A percentile compares a stretch with the other conserved stretches of the same genome.
These are phyloP conservation scores for Collybiopsis confluens DNA, from an alignment of 768 basidiomycete species.

Conservation along the genomic window DNA sequence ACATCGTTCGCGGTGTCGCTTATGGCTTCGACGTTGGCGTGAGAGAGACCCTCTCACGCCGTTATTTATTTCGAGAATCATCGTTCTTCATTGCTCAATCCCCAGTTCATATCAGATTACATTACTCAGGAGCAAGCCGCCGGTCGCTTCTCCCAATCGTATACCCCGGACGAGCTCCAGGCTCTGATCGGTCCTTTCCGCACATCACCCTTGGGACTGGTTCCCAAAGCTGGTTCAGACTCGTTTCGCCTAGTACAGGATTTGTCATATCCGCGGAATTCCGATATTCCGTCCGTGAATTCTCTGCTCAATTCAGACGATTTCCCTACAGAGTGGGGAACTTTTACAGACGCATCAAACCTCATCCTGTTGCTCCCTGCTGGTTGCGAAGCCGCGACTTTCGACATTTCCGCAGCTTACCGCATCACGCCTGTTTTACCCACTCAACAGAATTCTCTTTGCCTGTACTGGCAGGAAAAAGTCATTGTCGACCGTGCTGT, in stretches of 20 bases:
- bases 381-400: constrained; percentile 29
- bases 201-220: constrained; percentile 34
- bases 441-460: constrained; percentile 25
- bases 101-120: too few relatives aligned
- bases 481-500: too few relatives aligned
- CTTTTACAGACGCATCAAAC: constrained; percentile 21
- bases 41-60: constrained; percentile 12
- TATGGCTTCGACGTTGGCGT: constrained; percentile 35
- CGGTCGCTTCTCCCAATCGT: too few relatives aligned
- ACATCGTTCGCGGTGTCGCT: constrained; percentile 26
- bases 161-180: constrained; percentile 15
- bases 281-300: constrained; percentile 24
- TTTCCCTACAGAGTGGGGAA: constrained; percentile 33
- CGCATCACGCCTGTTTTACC: constrained; percentile 30
- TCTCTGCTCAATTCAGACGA: constrained; percentile 21
- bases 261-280: constrained; percentile 24
- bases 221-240: constrained; percentile 26
- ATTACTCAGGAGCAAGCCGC: too few relatives aligned
- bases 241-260: constrained; percentile 29
- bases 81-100: too few relatives aligned
- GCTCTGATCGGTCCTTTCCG: constrained; percentile 35
- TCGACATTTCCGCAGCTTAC: constrained; percentile 37
- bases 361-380: constrained; percentile 27
- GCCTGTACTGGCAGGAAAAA: constrained; percentile 32
- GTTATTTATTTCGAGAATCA: too few relatives aligned